Evolutionary conservation across 371 early-diverging fungal genomes (phyloP).

Genomic region (Blyttiomyces sp.): DNA sequence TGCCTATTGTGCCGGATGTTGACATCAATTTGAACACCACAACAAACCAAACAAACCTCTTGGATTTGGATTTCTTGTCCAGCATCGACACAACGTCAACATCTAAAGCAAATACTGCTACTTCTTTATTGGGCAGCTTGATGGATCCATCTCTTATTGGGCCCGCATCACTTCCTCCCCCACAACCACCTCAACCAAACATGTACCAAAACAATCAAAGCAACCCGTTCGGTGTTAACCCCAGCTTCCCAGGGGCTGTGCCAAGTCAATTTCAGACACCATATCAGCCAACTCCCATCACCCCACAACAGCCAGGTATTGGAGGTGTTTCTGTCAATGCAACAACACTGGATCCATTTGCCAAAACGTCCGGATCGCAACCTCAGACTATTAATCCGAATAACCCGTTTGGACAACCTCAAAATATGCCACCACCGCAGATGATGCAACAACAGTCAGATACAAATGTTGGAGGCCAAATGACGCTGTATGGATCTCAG

Average conservation of each 20-base stretch:
- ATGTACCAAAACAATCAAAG: not conserved
- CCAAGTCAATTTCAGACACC: not conserved
- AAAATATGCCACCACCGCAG: too few relatives aligned
- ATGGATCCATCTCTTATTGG: not conserved
- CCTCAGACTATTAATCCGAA: too few relatives aligned
- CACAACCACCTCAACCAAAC: not conserved
- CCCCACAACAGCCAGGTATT: not conserved
- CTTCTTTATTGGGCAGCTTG: not conserved
- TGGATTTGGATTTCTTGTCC: not conserved
- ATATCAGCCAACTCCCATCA: not conserved
- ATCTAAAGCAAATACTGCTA: not conserved
- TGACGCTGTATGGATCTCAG: too few relatives aligned
- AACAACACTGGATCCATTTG: constrained; percentile 27
- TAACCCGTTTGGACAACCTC: too few relatives aligned
- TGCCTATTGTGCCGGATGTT: too few relatives aligned
- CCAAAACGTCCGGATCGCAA: constrained; percentile 26
- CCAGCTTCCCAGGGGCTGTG: not conserved
- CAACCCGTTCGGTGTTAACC: not conserved
- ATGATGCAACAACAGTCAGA: too few relatives aligned
- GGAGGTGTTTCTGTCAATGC: not conserved
- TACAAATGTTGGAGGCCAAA: too few relatives aligned
- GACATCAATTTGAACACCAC: not conserved
- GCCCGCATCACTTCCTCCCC: not conserved
- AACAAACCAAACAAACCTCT: not conserved
- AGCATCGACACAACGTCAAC: not conserved